phyloP scores from a whole-genome alignment of 192 early-diverging fungal species.

The Pilobolus umbonatus region DNA sequence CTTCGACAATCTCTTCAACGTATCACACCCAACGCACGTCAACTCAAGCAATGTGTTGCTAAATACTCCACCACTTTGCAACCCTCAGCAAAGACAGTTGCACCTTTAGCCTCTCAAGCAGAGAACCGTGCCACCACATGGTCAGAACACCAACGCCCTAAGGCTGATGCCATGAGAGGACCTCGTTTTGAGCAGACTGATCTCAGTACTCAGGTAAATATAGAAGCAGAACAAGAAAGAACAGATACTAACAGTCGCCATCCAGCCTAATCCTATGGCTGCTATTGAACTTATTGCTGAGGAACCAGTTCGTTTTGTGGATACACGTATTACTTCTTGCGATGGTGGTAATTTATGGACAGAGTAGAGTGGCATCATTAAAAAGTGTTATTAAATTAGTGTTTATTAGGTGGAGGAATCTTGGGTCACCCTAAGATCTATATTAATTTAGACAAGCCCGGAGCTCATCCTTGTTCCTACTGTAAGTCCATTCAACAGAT shows the following conservation, averaged over 20 bases:
- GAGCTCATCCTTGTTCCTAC: constrained; percentile 73
- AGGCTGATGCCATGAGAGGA: constrained; percentile 62
- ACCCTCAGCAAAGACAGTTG: constrained; percentile 24
- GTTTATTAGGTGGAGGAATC: constrained; percentile 69
- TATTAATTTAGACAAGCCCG: constrained; percentile 78
- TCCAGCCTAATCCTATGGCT: constrained; percentile 79
- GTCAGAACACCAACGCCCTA: constrained; percentile 72
- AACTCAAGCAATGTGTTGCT: too few relatives aligned
- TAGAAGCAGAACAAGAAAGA: not conserved
- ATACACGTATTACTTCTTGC: constrained; percentile 71
- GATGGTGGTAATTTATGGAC: constrained; percentile 65
- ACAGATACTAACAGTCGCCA: not conserved
- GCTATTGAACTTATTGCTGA: constrained; percentile 89
- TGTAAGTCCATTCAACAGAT: constrained; percentile 48
- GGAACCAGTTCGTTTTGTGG: constrained; percentile 78
- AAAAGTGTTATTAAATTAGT: constrained; percentile 10
- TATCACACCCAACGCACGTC: too few relatives aligned
- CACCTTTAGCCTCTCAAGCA: constrained; percentile 52
- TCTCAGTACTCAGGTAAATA: constrained; percentile 66
- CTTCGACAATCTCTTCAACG: too few relatives aligned
- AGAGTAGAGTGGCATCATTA: not conserved
- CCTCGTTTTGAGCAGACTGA: constrained; percentile 87
- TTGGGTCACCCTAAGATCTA: constrained; percentile 93
- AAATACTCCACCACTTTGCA: constrained; percentile 17
- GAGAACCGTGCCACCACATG: constrained; percentile 70